Conservation (phyloP, 2,329 filamentous ascomycete species). For the Stachybotrys elegans region DNA sequence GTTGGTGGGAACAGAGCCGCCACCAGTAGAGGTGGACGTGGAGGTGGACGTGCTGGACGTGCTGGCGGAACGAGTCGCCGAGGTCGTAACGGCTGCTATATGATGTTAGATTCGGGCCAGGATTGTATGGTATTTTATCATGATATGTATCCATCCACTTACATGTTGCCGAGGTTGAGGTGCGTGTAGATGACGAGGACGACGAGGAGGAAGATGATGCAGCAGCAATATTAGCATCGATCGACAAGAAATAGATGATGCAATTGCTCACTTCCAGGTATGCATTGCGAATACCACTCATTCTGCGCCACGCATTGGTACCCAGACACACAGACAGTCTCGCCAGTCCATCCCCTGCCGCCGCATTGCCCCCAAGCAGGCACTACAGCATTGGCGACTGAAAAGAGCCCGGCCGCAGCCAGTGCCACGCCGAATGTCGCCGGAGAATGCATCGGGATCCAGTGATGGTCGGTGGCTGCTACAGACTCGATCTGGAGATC, state of each 20-base stretch:
- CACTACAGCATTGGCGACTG: not conserved
- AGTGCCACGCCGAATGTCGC: not conserved
- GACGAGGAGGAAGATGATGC: not conserved
- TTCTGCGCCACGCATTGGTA: conserved; percentile 18
- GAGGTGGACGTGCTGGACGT: not conserved
- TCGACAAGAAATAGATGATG: not conserved
- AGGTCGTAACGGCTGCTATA: not conserved
- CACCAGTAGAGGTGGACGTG: not conserved
- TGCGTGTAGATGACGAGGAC: not conserved
- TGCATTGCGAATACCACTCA: conserved; percentile 24
- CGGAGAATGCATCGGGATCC: not conserved
- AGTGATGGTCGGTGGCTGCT: not conserved
- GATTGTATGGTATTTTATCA: too few relatives aligned
- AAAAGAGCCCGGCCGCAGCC: not conserved
- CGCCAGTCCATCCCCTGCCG: conserved; percentile 17
- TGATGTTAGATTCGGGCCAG: too few relatives aligned
- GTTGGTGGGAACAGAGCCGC: not conserved
- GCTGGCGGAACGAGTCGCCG: not conserved
- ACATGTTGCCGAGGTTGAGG: conserved; percentile 1
- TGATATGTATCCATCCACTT: not conserved
- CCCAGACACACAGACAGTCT: conserved; percentile 17
- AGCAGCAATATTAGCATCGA: not conserved
- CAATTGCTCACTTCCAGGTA: conserved; percentile 1
- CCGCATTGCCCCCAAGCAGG: conserved; percentile 18
- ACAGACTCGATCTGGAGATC: not conserved